Base-by-base conservation (phyloP, 768 basidiomycete genomes). In the Calocybe cyanea region DNA sequence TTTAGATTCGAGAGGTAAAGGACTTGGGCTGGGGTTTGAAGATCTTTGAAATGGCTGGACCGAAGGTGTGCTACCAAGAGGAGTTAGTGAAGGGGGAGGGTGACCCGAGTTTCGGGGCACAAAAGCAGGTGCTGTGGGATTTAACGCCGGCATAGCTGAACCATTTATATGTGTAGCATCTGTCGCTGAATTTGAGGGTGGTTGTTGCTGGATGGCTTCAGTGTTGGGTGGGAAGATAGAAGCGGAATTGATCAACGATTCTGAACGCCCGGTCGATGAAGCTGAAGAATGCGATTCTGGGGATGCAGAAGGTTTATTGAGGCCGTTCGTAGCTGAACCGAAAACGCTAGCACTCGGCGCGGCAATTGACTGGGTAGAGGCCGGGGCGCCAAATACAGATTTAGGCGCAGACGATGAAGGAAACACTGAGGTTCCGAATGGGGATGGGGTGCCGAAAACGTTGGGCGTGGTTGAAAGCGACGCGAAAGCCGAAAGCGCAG, bases 401-500 rank as follows among this genome's bases (percentile, higher is more conserved):
- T 38, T 45, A 11, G 55, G 34, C 15, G 53, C 42, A 38, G 60
- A 49, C 3, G 57, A 42, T 11, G 43, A 35, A 0, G 50, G 46
- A 23, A 56, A 58, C 10, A 56, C n/a, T 35, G 57, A 53, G 5
- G 49, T 50, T 15, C 66, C 68, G 46, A 74, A 75, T 10, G 68
- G 61, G 13, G 70, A 66, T 2, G 59, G 44, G 14, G 53, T 57
- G 18, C 59, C 62, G 43, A 74, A 74, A 8, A 62, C 60, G 53
- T 68, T 71, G 13, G 66, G 69, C 3, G 67, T 59, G 4, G 71
- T 59, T 2, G 66, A 59, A 10, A 76, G 56, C 31, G 53, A 56
- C 3, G 69, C 64, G 47, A 76, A 75, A 2, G 73, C 73, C 36
- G 67, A 66, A 2, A n/a, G 7, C 11, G 52, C 48, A 14, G 61